Base-by-base conservation (phyloP, 305 asterid genomes). In the Plantago coronopus region DNA sequence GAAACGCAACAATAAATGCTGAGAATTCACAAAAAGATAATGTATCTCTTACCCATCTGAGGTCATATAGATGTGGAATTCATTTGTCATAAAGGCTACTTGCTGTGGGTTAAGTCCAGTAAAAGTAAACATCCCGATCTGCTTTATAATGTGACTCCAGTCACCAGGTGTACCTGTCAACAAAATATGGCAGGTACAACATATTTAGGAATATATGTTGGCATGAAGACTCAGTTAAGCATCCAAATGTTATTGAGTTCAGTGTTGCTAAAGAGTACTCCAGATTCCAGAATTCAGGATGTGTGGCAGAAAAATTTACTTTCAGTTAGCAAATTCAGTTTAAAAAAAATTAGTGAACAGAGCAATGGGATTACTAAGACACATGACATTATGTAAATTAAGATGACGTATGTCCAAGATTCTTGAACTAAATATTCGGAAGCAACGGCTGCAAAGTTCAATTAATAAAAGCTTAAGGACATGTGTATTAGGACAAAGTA, bases 81-180 rank as follows among this genome's bases (percentile, higher is more conserved):
- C 96, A 74, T 87, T 82, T 8, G 79, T 94, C 96, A 89, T 85
- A 76, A 89, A 83, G 68, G 90, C 78, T 49, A 94, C 99, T 82
- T 94, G 99, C 65, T 80, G 74, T 0, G 85, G 27, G 72, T 81
- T 77, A 23, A 94, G 88, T 68, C 99, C 97, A 12, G 99, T 87
- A 82, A 87, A 94, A 42, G 99, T 94, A 73, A 94, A 94, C 99
- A 94, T 94, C 68, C 99, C 99, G 51, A 94, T 94, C 78, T 89
- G 99, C 87, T 94, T 94, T 77, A 94, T 76, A 37, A 94, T 94
- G 86, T 94, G 99, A 65, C 90, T 94, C 99, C 99, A 94, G 70
- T 94, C 99, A 69, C 99, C 99, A 45, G 99, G 99, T 48, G 96
- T 89, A 60, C 93, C 99, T 94, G 83, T 76, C 74, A 77, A 62